A percentile compares a stretch with the other conserved stretches of the same genome.
Conservation (phyloP, 208 protist genomes). For the Willaertia magna region DNA sequence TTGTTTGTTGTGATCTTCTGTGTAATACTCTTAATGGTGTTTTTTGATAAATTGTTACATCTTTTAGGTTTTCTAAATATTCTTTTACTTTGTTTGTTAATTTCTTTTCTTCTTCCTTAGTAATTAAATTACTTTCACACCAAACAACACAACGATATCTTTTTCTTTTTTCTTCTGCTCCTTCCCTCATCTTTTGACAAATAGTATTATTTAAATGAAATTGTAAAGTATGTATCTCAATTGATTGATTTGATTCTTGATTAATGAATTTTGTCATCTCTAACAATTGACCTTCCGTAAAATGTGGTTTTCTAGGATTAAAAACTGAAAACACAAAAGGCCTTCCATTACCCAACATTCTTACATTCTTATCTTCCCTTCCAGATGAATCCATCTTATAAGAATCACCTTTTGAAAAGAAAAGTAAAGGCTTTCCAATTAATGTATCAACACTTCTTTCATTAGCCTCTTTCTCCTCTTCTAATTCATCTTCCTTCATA, state of each 20-base stretch:
- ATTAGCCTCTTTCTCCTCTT: not conserved
- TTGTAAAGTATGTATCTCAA: conserved; percentile 31
- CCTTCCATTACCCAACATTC: conserved; percentile 76
- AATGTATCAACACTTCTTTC: not conserved
- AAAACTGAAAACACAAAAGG: conserved; percentile 77
- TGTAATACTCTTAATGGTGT: conserved; percentile 87
- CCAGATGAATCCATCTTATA: conserved; percentile 67
- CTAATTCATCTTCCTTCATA: not conserved
- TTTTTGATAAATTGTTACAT: conserved; percentile 43
- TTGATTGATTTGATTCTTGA: conserved; percentile 46
- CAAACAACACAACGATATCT: conserved; percentile 66
- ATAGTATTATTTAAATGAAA: not conserved
- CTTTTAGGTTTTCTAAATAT: conserved; percentile 33
- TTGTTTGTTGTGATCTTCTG: conserved; percentile 58
- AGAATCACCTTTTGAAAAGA: not conserved
- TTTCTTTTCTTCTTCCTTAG: conserved; percentile 34
- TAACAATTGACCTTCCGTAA: conserved; percentile 41
- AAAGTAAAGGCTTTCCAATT: not conserved
- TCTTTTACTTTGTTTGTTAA: conserved; percentile 15
- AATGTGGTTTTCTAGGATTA: conserved; percentile 45
- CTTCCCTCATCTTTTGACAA: conserved; percentile 36
- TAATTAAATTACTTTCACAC: conserved; percentile 46
- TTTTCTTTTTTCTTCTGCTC: conserved; percentile 66
- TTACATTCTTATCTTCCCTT: conserved; percentile 81
- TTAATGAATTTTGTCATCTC: conserved; percentile 40